Base-by-base conservation (phyloP, 768 basidiomycete genomes). In the Boletus eberwhitei region DNA sequence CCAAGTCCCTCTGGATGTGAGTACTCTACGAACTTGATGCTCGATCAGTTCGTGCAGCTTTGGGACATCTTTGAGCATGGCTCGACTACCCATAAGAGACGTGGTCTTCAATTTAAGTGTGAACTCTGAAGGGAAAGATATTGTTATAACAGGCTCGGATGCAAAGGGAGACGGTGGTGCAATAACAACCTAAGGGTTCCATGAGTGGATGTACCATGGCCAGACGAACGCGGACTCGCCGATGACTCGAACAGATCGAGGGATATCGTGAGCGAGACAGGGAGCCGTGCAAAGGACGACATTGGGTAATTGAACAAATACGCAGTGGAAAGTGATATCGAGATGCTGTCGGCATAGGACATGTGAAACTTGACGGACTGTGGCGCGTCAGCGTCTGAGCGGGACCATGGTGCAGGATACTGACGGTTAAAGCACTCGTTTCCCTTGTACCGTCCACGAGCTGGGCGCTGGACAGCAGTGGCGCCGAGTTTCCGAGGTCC, bases 61-160 rank as follows among this genome's bases (percentile, higher is more conserved):
- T 24, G 97, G 96, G 1, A 99, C 90, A 65, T 99, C 94, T 55
- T 93, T 93, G 1, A 99, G 79, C 73, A 98, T 97, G n/a, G 97
- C 95, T 42, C 96, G 85, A 60, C 91, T 94, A 19, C 97, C 97
- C 77, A 98, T 86, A 5, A 98, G 80, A 26, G 94, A 98, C 8
- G 86, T 92, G 12, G 92, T 94, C 47, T 87, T 84, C 40, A 99
- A 77, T 62, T 89, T 85, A 19, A 99, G 84, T 16, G 84, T 84
- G 64, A 99, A 97, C 64, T 91, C 86, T 2, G 93, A 88, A 24
- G 89, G 83, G 21, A 99, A 81, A 31, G 83, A 84, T 35, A 96
- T 67, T 1, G 85, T 83, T 53, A 96, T 59, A 58, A 79, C 76
- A 48, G 91, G 82, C 61, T 85, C 64, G 53, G 78, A 46, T 45